Conservation (phyloP, 768 basidiomycete species). For the Leccinum obscurum region DNA sequence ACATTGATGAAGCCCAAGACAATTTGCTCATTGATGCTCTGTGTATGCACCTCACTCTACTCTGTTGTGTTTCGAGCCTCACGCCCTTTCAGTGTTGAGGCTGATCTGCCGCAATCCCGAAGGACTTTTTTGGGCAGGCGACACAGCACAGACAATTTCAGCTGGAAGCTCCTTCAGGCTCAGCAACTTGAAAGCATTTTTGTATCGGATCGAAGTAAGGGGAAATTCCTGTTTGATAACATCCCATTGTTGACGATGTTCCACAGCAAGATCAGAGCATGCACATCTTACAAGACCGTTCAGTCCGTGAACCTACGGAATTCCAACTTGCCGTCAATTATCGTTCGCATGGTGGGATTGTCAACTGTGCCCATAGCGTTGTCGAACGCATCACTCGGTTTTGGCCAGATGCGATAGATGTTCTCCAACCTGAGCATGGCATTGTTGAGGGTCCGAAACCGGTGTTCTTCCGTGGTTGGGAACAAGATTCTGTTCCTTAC, state of each 20-base stretch:
- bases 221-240: too few relatives aligned
- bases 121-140: conserved; percentile 78
- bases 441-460: conserved; percentile 57
- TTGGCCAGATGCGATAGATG: conserved; percentile 67
- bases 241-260: background rate
- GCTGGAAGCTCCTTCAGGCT: conserved; percentile 73
- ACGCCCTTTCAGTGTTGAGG: conserved; percentile 50
- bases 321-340: conserved; percentile 69
- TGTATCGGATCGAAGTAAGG: conserved; percentile 60
- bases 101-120: conserved; percentile 59
- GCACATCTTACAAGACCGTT: conserved; percentile 10
- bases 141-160: conserved; percentile 78
- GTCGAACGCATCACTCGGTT: conserved; percentile 58
- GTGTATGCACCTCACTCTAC: conserved; percentile 36
- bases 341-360: conserved; percentile 71
- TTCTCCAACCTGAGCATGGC: conserved; percentile 54
- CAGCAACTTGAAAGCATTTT: conserved; percentile 66
- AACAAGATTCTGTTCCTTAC: conserved; percentile 42
- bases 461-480: conserved; percentile 54
- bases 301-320: conserved; percentile 30
- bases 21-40: conserved; percentile 65
- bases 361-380: conserved; percentile 65
- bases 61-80: conserved; percentile 1
- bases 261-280: conserved; percentile 23
- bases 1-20: conserved; percentile 76